phyloP scores from a whole-genome alignment of 2,329 filamentous ascomycete genomes.

The Colletotrichum australisinense region DNA sequence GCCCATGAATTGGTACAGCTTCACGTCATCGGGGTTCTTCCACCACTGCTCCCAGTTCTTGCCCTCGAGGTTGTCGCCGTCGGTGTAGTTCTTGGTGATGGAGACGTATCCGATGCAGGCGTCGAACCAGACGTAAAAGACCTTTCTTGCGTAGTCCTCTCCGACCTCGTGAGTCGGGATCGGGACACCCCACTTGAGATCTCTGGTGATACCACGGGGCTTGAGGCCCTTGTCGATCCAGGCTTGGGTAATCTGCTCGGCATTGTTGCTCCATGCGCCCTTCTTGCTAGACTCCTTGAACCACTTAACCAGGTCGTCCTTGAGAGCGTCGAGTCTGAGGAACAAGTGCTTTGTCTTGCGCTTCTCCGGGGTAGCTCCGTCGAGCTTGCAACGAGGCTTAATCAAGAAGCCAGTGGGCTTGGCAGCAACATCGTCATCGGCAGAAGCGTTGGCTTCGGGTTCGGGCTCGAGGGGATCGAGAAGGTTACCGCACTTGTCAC shows the following conservation, averaged over 20 bases:
- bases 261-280: constrained; percentile 82
- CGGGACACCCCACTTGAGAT: constrained; percentile 87
- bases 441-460: constrained; percentile 45
- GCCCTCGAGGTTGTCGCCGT: constrained; percentile 54
- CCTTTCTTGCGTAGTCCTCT: constrained; percentile 70
- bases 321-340: constrained; percentile 85
- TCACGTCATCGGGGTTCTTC: constrained; percentile 88
- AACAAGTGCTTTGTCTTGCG: constrained; percentile 92
- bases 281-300: constrained; percentile 78
- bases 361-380: constrained; percentile 82
- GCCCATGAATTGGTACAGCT: constrained; percentile 95
- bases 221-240: constrained; percentile 89
- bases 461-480: constrained; percentile 75
- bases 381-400: constrained; percentile 91
- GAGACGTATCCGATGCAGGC: constrained; percentile 76
- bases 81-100: constrained; percentile 90
- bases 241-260: constrained; percentile 79
- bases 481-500: constrained; percentile 73
- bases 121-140: constrained; percentile 78
- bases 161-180: constrained; percentile 61
- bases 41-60: constrained; percentile 94
- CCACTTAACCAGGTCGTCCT: constrained; percentile 83
- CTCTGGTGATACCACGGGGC: constrained; percentile 88
- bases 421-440: constrained; percentile 45
- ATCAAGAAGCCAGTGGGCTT: constrained; percentile 66